phyloP scores from a whole-genome alignment of 2,329 filamentous ascomycete species.

The Coleophoma cylindrospora region DNA sequence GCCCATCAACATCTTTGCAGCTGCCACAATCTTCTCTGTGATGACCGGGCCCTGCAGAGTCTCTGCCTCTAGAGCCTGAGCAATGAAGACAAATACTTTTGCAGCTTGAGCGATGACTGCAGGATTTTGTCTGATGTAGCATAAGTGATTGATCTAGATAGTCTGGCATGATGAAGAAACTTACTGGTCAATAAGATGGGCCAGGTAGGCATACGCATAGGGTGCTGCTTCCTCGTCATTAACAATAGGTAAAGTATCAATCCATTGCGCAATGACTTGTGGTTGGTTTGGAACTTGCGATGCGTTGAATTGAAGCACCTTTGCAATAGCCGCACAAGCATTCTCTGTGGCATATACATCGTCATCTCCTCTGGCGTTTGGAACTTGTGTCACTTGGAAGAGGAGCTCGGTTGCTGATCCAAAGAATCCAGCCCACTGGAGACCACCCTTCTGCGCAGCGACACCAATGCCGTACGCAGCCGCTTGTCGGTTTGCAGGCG shows the following conservation, averaged over 20 bases:
- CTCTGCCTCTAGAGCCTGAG: constrained; percentile 84
- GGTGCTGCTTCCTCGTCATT: constrained; percentile 98
- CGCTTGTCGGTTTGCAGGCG: constrained; percentile 90
- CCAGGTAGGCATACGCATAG: constrained; percentile 89
- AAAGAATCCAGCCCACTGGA: constrained; percentile 82
- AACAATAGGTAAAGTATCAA: constrained; percentile 83
- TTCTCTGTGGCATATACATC: constrained; percentile 98
- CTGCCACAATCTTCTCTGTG: constrained; percentile 61
- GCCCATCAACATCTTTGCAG: constrained; percentile 73
- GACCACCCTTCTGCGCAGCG: constrained; percentile 86
- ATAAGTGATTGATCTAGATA: constrained; percentile 30
- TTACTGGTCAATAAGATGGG: constrained; percentile 91
- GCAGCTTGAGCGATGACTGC: constrained; percentile 71
- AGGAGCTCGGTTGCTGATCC: constrained; percentile 73
- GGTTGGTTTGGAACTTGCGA: constrained; percentile 71
- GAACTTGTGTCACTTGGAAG: constrained; percentile 78
- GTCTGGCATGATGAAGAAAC: constrained; percentile 31
- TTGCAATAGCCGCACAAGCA: constrained; percentile 91
- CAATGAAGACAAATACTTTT: constrained; percentile 80
- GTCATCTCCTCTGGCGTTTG: constrained; percentile 81
- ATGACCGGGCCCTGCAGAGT: constrained; percentile 83
- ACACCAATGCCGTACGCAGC: constrained; percentile 95
- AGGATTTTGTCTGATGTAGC: constrained; percentile 65
- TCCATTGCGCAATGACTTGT: constrained; percentile 76
- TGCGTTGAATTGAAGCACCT: constrained; percentile 89